Base-by-base conservation (phyloP, 441 rosid genomes). In the Rhodomyrtus psidioides region DNA sequence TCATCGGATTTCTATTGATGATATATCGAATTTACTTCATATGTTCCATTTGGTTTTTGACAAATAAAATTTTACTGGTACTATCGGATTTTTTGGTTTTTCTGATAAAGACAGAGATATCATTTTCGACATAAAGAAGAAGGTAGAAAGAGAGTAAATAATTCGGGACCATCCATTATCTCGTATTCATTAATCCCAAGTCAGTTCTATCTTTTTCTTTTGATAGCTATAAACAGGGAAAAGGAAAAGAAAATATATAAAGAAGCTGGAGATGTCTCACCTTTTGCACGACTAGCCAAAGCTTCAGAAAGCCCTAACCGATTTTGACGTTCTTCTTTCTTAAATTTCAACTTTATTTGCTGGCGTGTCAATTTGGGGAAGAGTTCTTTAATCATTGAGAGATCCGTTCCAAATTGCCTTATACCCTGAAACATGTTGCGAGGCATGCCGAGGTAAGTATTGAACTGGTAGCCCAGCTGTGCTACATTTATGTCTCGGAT, bases 391-490 rank as follows among this genome's bases (percentile, higher is more conserved):
- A 96, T 91, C 96, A 96, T 90, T 19, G 95, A 91, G 56, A 97
- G 91, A 90, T 96, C 98, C 81, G 96, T 94, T 70, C 99, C 99
- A 88, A 97, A 97, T 90, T 96, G 96, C 81, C 70, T 91, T 85
- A 97, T 84, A 65, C 96, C 98, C 99, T 95, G 89, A 84, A 85
- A 84, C 44, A 83, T 42, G 84, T 57, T 39, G 17, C 16, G 13
- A 74, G 59, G 51, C 54, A 74, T 26, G 42, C 27, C 13, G 19
- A n/a, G 28, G 49, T 39, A 70, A 70, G 49, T 70, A 70, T 70
- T 21, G 49, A 70, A 39, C 79, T 39, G 49, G 51, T 39, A n/a
- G 46, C 39, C 49, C 49, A 70, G 51, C n/a, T 39, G 27, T 12
- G 79, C 79, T 39, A 16, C n/a, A 70, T 70, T 70, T 39, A 39